Evolutionary conservation across 2,329 filamentous ascomycete species (phyloP).

Genomic region (Pochonia chlamydosporia): DNA sequence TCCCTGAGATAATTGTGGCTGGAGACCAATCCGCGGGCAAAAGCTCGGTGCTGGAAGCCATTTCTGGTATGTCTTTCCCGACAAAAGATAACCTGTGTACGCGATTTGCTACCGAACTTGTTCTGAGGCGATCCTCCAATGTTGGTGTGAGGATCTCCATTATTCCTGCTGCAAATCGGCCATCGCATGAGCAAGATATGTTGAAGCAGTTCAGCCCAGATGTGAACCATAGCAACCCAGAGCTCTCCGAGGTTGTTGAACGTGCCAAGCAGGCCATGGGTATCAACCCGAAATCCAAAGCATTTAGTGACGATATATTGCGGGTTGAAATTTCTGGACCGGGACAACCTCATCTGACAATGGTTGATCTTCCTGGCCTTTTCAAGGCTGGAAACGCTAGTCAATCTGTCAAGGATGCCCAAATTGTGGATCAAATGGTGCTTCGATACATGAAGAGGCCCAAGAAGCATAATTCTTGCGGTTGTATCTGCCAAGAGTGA

Average conservation of each 20-base stretch:
- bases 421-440: slow-evolving; percentile 41
- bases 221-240: slow-evolving; percentile 10
- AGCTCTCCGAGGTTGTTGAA: slow-evolving; percentile 30
- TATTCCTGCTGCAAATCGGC: slow-evolving; percentile 22
- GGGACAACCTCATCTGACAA: slow-evolving; percentile 44
- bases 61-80: slow-evolving; percentile 56
- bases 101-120: slow-evolving; percentile 56
- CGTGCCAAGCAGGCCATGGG: slow-evolving; percentile 44
- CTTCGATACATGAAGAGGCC: slow-evolving; percentile 50
- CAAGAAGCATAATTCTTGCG: slow-evolving; percentile 54
- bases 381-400: slow-evolving; percentile 40
- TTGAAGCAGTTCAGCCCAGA: slow-evolving; percentile 19
- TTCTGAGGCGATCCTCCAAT: slow-evolving; percentile 41
- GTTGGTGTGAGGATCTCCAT: slow-evolving; percentile 26
- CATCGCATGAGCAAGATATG: slow-evolving; percentile 16
- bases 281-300: slow-evolving; percentile 25
- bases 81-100: slow-evolving; percentile 54
- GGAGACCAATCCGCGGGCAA: slow-evolving; percentile 59
- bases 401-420: slow-evolving; percentile 36
- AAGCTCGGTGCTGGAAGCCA: slow-evolving; percentile 58
- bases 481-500: slow-evolving; percentile 51
- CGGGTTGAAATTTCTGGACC: slow-evolving; percentile 42
- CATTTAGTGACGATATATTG: slow-evolving; percentile 40
- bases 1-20: slow-evolving; percentile 48
- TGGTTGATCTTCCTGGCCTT: slow-evolving; percentile 54